Evolutionary conservation across 2,329 filamentous ascomycete species (phyloP).

Genomic region (Penicillium sp.): DNA sequence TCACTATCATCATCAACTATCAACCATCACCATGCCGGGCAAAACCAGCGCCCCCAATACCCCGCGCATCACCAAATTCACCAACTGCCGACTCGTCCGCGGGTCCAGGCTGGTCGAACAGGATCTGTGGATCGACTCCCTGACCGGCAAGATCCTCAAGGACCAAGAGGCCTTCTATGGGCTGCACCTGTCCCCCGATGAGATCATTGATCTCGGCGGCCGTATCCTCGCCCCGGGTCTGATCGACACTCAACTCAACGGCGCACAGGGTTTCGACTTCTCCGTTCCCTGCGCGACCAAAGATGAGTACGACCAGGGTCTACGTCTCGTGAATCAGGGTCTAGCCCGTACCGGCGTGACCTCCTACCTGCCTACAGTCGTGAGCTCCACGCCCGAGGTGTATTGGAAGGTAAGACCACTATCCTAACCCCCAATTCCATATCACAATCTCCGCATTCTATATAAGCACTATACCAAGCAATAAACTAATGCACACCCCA

Average conservation of each 20-base stretch:
- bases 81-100: slow-evolving; percentile 80
- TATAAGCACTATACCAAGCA: not conserved
- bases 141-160: slow-evolving; percentile 79
- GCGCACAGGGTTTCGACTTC: slow-evolving; percentile 92
- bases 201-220: slow-evolving; percentile 78
- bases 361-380: slow-evolving; percentile 81
- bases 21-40: slow-evolving; percentile 42
- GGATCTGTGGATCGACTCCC: slow-evolving; percentile 87
- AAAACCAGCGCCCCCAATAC: slow-evolving; percentile 34
- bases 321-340: slow-evolving; percentile 72
- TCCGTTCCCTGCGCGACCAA: slow-evolving; percentile 73
- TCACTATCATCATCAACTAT: slow-evolving; percentile 30
- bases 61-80: slow-evolving; percentile 77
- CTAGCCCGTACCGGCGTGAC: slow-evolving; percentile 83
- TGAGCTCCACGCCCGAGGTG: slow-evolving; percentile 76
- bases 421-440: not conserved
- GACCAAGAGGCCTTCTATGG: slow-evolving; percentile 66
- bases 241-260: slow-evolving; percentile 91
- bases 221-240: slow-evolving; percentile 85
- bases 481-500: slow-evolving; percentile 23
- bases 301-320: slow-evolving; percentile 72
- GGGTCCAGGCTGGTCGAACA: slow-evolving; percentile 71
- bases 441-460: no score
- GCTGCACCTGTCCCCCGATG: slow-evolving; percentile 64
- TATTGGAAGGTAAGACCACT: slow-evolving; percentile 69